Conservation (phyloP, 2,329 filamentous ascomycete genomes). For the Exophiala phaeomuriformis region DNA sequence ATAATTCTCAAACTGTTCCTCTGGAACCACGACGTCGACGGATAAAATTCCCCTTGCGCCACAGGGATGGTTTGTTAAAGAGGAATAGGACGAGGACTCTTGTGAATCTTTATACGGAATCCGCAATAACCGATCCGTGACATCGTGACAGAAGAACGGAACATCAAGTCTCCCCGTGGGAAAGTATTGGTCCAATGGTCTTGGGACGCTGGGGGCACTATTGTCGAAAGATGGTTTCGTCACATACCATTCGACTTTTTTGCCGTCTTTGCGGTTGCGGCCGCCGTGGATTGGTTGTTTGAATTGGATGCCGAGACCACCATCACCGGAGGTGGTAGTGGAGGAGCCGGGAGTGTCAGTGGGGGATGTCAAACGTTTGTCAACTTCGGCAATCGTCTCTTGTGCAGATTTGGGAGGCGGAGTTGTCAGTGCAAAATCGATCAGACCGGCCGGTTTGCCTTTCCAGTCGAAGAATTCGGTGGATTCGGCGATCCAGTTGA, state of each 20-base stretch:
- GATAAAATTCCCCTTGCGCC: slow-evolving; percentile 22
- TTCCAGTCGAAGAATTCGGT: slow-evolving; percentile 25
- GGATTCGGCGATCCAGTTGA: slow-evolving; percentile 25
- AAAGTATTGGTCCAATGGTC: slow-evolving; percentile 12
- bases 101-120: slow-evolving; percentile 13
- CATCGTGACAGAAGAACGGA: slow-evolving; percentile 28
- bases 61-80: slow-evolving; percentile 21
- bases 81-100: slow-evolving; percentile 1
- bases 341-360: too few species aligned
- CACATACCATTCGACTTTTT: slow-evolving; percentile 22
- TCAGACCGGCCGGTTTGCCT: slow-evolving; percentile 23
- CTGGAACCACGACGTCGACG: slow-evolving; percentile 22
- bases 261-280: slow-evolving; percentile 24
- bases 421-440: slow-evolving; percentile 27
- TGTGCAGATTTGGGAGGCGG: slow-evolving; percentile 17
- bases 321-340: slow-evolving; percentile 14
- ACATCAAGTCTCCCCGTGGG: slow-evolving; percentile 19
- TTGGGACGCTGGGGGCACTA: slow-evolving; percentile 9
- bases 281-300: slow-evolving; percentile 19
- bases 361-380: slow-evolving; percentile 7
- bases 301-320: slow-evolving; percentile 20
- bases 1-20: slow-evolving; percentile 12
- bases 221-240: slow-evolving; percentile 19
- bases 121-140: slow-evolving; percentile 28
- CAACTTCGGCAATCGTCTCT: slow-evolving; percentile 17